Conservation (phyloP, 2,329 filamentous ascomycete species). For the Colletotrichum paranaense region DNA sequence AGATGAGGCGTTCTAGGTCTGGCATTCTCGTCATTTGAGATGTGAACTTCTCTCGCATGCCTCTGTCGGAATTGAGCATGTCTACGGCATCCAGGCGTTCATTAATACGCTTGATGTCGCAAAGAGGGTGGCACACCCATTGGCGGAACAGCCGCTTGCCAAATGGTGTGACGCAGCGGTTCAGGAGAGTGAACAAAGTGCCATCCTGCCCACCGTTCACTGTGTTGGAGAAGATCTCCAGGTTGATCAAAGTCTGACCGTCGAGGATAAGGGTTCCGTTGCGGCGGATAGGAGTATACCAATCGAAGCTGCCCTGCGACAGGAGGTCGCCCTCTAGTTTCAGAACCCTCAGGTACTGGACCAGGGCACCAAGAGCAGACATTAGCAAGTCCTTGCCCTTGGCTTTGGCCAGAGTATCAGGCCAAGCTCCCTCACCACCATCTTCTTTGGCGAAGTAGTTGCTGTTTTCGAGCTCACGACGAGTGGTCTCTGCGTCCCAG, state of each 20-base stretch:
- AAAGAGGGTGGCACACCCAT: constrained; percentile 96
- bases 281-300: constrained; percentile 90
- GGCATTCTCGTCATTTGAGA: constrained; percentile 91
- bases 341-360: constrained; percentile 86
- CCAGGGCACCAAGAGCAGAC: constrained; percentile 89
- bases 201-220: constrained; percentile 87
- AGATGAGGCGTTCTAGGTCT: constrained; percentile 93
- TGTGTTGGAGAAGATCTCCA: constrained; percentile 96
- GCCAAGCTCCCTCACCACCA: constrained; percentile 73
- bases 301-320: constrained; percentile 89
- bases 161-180: constrained; percentile 95
- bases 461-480: constrained; percentile 82
- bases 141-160: constrained; percentile 96
- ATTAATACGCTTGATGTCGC: constrained; percentile 89
- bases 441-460: constrained; percentile 79
- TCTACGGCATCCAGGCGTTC: constrained; percentile 95
- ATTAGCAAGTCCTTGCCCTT: constrained; percentile 85
- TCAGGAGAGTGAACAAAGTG: constrained; percentile 90
- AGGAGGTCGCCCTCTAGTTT: constrained; percentile 91
- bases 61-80: constrained; percentile 85
- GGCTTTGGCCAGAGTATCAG: constrained; percentile 76
- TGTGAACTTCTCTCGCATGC: constrained; percentile 86
- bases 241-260: constrained; percentile 95
- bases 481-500: constrained; percentile 85
- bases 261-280: constrained; percentile 94